These are phyloP conservation scores for Marasmius sp. DNA, from an alignment of 1,284 basidiomycete genomes.

Conservation along the genomic window DNA sequence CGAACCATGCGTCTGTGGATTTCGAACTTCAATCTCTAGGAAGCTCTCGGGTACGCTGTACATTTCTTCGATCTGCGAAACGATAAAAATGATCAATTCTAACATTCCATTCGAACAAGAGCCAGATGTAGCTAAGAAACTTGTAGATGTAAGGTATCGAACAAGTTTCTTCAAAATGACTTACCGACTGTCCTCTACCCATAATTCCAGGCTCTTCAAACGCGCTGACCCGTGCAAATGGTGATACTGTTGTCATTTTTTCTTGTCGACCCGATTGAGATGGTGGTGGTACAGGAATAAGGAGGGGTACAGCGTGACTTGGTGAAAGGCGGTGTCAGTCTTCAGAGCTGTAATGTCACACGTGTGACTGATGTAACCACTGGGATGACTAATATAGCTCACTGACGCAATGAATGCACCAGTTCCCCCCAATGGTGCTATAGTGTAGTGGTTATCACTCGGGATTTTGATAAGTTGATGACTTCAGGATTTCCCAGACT, in stretches of 20 bases:
- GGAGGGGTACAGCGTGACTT: background rate
- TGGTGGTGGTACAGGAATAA: background rate
- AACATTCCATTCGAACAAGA: background rate
- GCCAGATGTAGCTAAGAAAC: background rate
- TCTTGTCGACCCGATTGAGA: background rate
- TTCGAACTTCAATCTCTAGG: constrained; percentile 96
- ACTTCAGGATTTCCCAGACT: background rate
- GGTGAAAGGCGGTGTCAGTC: background rate
- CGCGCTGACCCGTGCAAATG: constrained; percentile 73
- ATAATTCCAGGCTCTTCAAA: constrained; percentile 73
- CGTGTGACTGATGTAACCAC: background rate
- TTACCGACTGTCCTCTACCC: constrained; percentile 80
- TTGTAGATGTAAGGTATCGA: too few species aligned
- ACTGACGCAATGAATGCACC: background rate
- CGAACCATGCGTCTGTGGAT: constrained; percentile 95
- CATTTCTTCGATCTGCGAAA: constrained; percentile 90
- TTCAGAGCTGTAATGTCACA: background rate
- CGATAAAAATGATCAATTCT: background rate
- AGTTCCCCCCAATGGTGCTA: background rate
- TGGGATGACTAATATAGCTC: background rate
- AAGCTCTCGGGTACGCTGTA: constrained; percentile 97
- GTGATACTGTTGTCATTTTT: constrained; percentile 68
- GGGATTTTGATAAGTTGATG: background rate
- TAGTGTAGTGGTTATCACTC: constrained; percentile 3
- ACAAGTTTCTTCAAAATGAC: constrained; percentile 21